phyloP scores from a whole-genome alignment of 495 filamentous ascomycete species.

The Tuber melanosporum region DNA sequence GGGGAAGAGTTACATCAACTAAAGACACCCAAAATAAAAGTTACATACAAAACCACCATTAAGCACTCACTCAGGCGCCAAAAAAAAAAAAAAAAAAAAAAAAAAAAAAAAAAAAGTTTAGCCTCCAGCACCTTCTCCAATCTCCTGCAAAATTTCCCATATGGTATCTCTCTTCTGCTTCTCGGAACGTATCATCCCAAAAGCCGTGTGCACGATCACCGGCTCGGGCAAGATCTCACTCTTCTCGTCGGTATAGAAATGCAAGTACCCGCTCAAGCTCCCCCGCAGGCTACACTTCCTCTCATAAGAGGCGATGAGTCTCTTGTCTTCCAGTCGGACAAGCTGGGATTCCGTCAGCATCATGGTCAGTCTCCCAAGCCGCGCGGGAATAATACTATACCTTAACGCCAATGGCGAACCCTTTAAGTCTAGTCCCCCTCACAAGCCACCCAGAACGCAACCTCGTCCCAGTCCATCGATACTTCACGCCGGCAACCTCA shows the following conservation, averaged over 20 bases:
- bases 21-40: background rate
- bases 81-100: background rate
- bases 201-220: slow-evolving; percentile 26
- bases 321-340: slow-evolving; percentile 25
- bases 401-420: slow-evolving; percentile 21
- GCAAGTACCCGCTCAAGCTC: slow-evolving; percentile 14
- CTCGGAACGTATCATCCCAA: slow-evolving; percentile 23
- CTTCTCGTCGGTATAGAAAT: slow-evolving; percentile 21
- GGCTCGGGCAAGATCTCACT: slow-evolving; percentile 12
- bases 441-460: slow-evolving; percentile 29
- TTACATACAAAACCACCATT: background rate
- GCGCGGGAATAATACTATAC: slow-evolving; percentile 7
- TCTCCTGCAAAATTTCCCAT: slow-evolving; percentile 13
- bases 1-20: background rate
- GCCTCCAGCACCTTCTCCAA: slow-evolving; percentile 12
- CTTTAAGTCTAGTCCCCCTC: slow-evolving; percentile 14
- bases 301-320: slow-evolving; percentile 32
- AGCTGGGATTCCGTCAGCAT: slow-evolving; percentile 19
- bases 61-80: background rate
- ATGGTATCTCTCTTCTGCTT: slow-evolving; percentile 22
- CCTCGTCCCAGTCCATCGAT: slow-evolving; percentile 30
- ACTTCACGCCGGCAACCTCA: slow-evolving; percentile 18
- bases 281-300: slow-evolving; percentile 11
- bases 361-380: background rate
- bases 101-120: background rate